These are phyloP conservation scores for Boechera stricta DNA, from an alignment of 345 rosid species.

Conservation along the genomic window DNA sequence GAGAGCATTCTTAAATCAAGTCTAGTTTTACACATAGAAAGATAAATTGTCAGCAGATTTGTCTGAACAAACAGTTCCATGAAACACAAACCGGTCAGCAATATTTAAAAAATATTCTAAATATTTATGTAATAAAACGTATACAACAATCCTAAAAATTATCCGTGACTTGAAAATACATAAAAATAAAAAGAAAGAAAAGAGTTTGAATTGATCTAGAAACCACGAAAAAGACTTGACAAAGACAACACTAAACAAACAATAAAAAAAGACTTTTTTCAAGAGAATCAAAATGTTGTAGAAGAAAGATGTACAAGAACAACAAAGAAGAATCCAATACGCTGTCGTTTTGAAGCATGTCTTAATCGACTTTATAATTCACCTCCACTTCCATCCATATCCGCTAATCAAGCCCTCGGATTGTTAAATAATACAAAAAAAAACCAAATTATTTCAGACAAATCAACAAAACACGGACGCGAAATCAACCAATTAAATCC, in stretches of 20 bases:
- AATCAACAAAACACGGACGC: constrained; percentile 42
- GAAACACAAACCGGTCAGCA: too few relatives aligned
- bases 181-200: not conserved
- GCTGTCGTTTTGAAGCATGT: constrained; percentile 30
- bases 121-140: too few relatives aligned
- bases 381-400: constrained; percentile 14
- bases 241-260: not conserved
- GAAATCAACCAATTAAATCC: constrained; percentile 47
- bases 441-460: not conserved
- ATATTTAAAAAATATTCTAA: too few relatives aligned
- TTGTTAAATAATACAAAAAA: not conserved
- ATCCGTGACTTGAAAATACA: too few relatives aligned
- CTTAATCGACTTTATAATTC: constrained; percentile 15
- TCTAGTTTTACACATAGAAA: too few relatives aligned
- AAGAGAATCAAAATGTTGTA: constrained; percentile 22
- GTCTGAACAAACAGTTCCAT: too few relatives aligned
- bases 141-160: too few relatives aligned
- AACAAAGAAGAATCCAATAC: constrained; percentile 26
- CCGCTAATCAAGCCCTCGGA: constrained; percentile 36
- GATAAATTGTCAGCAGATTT: too few relatives aligned
- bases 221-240: constrained; percentile 25
- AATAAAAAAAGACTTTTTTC: constrained; percentile 3
- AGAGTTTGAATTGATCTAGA: constrained; percentile 10
- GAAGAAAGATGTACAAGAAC: not conserved
- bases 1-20: too few relatives aligned